A percentile compares a stretch with the other conserved stretches of the same genome.
Conservation (phyloP, 495 filamentous ascomycete genomes). For the Xylaria grammica region DNA sequence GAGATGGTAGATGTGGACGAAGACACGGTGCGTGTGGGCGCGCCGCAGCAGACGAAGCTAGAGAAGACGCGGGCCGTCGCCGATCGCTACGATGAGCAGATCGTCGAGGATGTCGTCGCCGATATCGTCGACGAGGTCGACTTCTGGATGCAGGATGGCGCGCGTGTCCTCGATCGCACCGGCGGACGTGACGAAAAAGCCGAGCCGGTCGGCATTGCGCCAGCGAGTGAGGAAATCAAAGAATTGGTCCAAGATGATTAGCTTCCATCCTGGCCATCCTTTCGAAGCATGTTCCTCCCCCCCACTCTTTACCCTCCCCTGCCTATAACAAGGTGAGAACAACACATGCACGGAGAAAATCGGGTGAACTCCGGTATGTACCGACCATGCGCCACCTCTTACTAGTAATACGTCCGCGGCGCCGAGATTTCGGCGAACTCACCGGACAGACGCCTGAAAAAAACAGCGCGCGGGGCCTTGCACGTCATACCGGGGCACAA, state of each 20-base stretch:
- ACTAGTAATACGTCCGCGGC: not conserved
- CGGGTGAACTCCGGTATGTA: no score
- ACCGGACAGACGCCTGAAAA: no score
- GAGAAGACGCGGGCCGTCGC: conserved; percentile 62
- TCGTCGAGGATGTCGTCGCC: conserved; percentile 91
- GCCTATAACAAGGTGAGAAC: no score
- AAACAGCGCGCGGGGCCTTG: no score
- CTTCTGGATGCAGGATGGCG: conserved; percentile 71
- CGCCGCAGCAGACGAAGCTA: conserved; percentile 15
- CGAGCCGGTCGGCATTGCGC: conserved; percentile 43
- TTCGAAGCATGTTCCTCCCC: no score
- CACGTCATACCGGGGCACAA: no score
- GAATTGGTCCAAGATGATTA: conserved; percentile 69
- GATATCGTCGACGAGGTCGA: conserved; percentile 93
- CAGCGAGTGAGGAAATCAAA: conserved; percentile 60
- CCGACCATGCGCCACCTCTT: no score
- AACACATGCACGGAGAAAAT: no score
- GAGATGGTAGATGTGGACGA: conserved; percentile 54
- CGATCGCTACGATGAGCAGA: conserved; percentile 90
- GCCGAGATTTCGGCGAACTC: no score
- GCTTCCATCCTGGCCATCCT: no score
- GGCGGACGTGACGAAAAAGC: conserved; percentile 45
- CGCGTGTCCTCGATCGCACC: conserved; percentile 49
- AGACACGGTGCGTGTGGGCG: conserved; percentile 31
- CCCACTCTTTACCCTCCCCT: no score